These are phyloP conservation scores for Yamadazyma jaroonii DNA, from an alignment of 1,139 yeast species.

Conservation along the genomic window DNA sequence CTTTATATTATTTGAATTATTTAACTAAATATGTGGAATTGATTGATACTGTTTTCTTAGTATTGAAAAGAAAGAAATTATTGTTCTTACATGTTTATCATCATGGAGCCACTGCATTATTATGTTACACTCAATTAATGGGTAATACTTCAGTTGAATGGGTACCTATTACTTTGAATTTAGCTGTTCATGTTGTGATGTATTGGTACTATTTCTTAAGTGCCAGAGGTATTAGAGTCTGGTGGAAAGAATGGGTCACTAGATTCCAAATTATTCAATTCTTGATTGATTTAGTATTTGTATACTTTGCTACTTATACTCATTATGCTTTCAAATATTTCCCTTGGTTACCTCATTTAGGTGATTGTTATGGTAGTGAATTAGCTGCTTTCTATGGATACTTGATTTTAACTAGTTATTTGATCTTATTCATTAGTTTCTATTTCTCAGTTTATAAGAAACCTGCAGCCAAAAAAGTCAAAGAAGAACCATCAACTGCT, in stretches of 20 bases:
- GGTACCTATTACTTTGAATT: constrained; percentile 89
- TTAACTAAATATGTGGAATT: constrained; percentile 80
- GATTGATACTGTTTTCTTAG: constrained; percentile 88
- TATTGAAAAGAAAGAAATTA: constrained; percentile 85
- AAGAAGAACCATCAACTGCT: constrained; percentile 4
- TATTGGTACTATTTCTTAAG: constrained; percentile 96
- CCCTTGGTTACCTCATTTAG: constrained; percentile 69
- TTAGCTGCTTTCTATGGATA: constrained; percentile 92
- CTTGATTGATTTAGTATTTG: constrained; percentile 82
- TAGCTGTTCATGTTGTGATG: constrained; percentile 95
- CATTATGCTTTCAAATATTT: constrained; percentile 64
- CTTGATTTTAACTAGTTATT: constrained; percentile 82
- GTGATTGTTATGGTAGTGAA: constrained; percentile 90
- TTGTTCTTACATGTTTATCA: constrained; percentile 93
- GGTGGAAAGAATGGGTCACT: constrained; percentile 99
- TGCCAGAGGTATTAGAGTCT: constrained; percentile 91
- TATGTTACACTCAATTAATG: constrained; percentile 90
- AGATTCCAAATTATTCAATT: constrained; percentile 94
- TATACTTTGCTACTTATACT: constrained; percentile 89
- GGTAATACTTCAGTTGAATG: constrained; percentile 92
- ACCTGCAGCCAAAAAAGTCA: constrained; percentile 45
- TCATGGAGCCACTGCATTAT: constrained; percentile 96
- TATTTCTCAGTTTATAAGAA: constrained; percentile 79
- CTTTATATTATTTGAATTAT: constrained; percentile 78
- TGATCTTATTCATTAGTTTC: constrained; percentile 88